These are phyloP conservation scores for Cadophora sp. DNA, from an alignment of 2,329 filamentous ascomycete species.

Conservation along the genomic window DNA sequence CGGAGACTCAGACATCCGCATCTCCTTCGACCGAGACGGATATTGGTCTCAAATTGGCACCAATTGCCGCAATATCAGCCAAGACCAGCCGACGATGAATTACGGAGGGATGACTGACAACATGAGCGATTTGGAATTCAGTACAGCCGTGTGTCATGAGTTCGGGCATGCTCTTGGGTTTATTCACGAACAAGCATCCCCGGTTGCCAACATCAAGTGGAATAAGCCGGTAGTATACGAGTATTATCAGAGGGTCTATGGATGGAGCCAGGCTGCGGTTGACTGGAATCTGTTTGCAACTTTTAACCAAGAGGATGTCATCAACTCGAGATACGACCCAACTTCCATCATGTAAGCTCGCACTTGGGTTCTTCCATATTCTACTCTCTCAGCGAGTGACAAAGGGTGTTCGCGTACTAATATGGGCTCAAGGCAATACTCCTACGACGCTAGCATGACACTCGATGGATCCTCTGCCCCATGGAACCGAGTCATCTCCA, in stretches of 20 bases:
- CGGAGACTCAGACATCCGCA: conserved; percentile 20
- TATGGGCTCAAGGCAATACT: conserved; percentile 13
- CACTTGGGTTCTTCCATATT: too few relatives aligned
- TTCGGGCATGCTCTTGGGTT: conserved; percentile 44
- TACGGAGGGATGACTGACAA: conserved; percentile 36
- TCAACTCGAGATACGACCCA: not conserved
- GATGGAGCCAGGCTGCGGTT: not conserved
- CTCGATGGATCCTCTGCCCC: conserved; percentile 17
- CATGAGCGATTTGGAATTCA: conserved; percentile 30
- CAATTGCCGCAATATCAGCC: not conserved
- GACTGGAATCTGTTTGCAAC: not conserved
- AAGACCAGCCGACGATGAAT: conserved; percentile 39
- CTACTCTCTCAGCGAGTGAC: not conserved
- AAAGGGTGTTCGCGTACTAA: not conserved
- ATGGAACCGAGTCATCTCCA: conserved; percentile 18
- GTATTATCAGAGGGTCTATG: not conserved
- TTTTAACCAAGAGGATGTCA: not conserved
- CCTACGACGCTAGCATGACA: conserved; percentile 12
- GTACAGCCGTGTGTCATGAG: conserved; percentile 38
- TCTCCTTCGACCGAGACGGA: conserved; percentile 15
- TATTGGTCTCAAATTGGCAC: conserved; percentile 23
- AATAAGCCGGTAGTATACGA: conserved; percentile 34
- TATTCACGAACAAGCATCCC: conserved; percentile 41
- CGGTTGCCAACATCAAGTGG: conserved; percentile 37
- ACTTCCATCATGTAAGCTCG: not conserved